Conservation (phyloP, 805 yeast species). For the Pachysolen tannophilus region DNA sequence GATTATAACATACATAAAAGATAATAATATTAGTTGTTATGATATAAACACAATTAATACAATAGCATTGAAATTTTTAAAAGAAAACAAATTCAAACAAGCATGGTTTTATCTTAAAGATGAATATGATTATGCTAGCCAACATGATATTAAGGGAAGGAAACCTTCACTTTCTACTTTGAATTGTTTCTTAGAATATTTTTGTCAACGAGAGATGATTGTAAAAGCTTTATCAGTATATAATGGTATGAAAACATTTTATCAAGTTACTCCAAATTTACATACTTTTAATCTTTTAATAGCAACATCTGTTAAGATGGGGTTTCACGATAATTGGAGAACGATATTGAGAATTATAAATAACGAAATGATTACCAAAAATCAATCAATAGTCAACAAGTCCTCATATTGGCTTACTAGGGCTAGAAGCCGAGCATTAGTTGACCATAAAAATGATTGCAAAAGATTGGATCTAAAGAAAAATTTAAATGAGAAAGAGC, state of each 20-base stretch:
- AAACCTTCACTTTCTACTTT: constrained; percentile 12
- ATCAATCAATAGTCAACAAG: constrained; percentile 5
- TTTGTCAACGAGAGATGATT: constrained; percentile 24
- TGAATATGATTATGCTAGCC: neutral
- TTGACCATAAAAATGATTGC: constrained; percentile 18
- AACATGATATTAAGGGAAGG: neutral
- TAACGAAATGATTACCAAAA: constrained; percentile 6
- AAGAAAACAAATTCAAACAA: constrained; percentile 1
- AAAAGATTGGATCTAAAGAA: constrained; percentile 9
- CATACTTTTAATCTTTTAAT: constrained; percentile 25
- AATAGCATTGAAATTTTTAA: neutral
- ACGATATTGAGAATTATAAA: constrained; percentile 12
- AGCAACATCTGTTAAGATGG: constrained; percentile 25
- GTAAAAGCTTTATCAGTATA: constrained; percentile 26
- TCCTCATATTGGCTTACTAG: constrained; percentile 12
- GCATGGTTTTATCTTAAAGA: constrained; percentile 3
- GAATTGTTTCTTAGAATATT: constrained; percentile 22
- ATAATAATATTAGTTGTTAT: constrained; percentile 15
- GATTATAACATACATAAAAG: neutral
- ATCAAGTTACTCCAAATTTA: constrained; percentile 21
- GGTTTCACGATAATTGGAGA: constrained; percentile 17
- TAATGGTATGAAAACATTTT: constrained; percentile 21
- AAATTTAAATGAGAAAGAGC: constrained; percentile 10
- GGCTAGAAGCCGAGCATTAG: constrained; percentile 23
- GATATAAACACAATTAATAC: neutral